Percentiles rank a stretch among this genome's conserved stretches.
phyloP scores from a whole-genome alignment of 345 rosid species.

The Barbarea vulgaris region DNA sequence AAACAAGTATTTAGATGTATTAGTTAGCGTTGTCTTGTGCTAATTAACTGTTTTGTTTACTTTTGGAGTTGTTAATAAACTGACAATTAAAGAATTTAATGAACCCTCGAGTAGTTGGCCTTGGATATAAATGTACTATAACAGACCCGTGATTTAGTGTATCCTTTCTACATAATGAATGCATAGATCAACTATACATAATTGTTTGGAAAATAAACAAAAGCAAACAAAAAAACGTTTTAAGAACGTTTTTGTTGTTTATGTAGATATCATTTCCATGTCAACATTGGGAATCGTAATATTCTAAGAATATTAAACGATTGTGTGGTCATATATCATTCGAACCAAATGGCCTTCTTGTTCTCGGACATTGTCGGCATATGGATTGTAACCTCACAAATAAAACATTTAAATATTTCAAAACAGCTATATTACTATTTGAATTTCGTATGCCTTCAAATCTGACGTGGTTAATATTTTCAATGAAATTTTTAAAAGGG shows the following conservation, averaged over 20 bases:
- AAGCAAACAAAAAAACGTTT: neutral
- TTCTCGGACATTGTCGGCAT: neutral
- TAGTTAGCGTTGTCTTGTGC: too few species aligned
- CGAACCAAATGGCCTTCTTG: neutral
- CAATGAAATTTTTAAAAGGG: slow-evolving; percentile 16
- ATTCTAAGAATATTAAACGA: neutral
- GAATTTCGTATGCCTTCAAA: neutral
- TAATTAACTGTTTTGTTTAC: neutral
- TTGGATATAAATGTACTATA: neutral
- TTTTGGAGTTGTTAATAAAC: neutral
- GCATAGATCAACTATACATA: neutral
- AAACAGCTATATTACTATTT: neutral
- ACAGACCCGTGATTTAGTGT: neutral
- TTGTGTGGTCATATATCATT: neutral
- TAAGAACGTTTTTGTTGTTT: neutral
- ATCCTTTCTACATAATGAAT: neutral
- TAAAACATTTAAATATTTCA: too few species aligned
- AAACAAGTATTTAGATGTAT: neutral
- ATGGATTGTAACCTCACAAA: neutral
- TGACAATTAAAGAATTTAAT: neutral
- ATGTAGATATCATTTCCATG: neutral
- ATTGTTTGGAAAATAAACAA: neutral
- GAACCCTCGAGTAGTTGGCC: neutral
- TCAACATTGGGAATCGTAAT: neutral
- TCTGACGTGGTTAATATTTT: neutral